Base-by-base conservation (phyloP, 2,329 filamentous ascomycete genomes). In the Ophiostoma piceae region DNA sequence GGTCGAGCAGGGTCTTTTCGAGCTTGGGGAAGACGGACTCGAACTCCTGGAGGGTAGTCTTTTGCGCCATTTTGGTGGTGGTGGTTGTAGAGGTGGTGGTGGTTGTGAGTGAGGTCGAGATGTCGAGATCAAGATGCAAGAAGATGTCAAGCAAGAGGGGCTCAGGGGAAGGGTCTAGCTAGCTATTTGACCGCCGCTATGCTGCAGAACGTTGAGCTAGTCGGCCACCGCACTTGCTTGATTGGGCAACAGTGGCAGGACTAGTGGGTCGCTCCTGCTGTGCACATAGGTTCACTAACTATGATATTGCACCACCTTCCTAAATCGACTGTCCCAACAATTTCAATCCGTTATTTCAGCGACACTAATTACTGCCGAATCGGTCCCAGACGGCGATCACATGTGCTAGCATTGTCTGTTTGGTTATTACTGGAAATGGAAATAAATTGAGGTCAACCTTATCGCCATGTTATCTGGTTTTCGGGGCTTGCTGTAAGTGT, bases 11-110 rank as follows among this genome's bases (percentile, higher is more conserved):
- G 77, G 93, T 92, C 78, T 92, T 86, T 77, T 94, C 88, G 74
- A 99, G 87, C 80, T 90, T 90, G 70, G 92, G 92, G 83, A 94
- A 98, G 78, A 97, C 87, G 65, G 88, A 84, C 85, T 98, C 93
- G 79, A 99, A 99, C 77, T 96, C 90, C 77, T 90, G 84, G 71
- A 94, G 88, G 67, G 90, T 94, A 67, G 90, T 90, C 75, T 88
- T 88, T 84, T 95, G 82, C 60, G 86, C 85, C 85, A 88, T 35
- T 35, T 35, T 88, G 68, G 76, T 62, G 66, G 32, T 7, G 6
- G 62, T 39, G 57, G 57, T 43, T 11, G 65, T 35, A 7, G 43
- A 51, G 32, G 64, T 67, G 35, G 66, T 41, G 32, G 12, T 67
- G 66, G 29, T 37, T 26, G 51, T 57, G 26, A 14, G 16, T 9